phyloP scores from a whole-genome alignment of 2,329 filamentous ascomycete genomes.

The Fusarium pseudocircinatum region DNA sequence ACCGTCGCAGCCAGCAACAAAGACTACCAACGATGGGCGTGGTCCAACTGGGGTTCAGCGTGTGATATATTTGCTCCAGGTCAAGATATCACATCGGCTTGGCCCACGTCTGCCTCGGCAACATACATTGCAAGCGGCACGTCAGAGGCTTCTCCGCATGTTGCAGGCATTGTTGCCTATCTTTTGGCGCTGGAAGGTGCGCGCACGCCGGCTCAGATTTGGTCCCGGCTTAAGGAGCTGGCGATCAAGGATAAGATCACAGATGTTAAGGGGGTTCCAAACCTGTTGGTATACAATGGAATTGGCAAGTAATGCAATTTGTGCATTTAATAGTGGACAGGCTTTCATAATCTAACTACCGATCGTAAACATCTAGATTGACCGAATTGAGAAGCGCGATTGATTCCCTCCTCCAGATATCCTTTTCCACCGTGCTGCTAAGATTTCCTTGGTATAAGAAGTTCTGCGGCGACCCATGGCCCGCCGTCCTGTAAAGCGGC shows the following conservation, averaged over 20 bases:
- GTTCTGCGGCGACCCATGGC: not conserved
- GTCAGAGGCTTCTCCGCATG: constrained; percentile 31
- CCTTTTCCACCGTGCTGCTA: constrained; percentile 6
- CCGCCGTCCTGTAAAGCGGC: not conserved
- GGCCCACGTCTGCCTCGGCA: not conserved
- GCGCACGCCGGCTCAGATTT: not conserved
- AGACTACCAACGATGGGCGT: constrained; percentile 48
- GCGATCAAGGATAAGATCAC: constrained; percentile 20
- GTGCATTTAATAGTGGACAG: too few species aligned
- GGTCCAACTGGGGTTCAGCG: constrained; percentile 55
- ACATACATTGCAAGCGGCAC: constrained; percentile 17
- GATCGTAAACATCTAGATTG: constrained; percentile 11
- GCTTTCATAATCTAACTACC: not conserved
- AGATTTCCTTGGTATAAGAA: constrained; percentile 18
- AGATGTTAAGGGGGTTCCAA: constrained; percentile 11
- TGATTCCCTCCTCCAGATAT: not conserved
- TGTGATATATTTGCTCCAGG: constrained; percentile 22
- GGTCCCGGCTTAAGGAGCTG: constrained; percentile 9
- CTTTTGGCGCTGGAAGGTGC: constrained; percentile 32
- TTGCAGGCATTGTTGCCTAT: constrained; percentile 36
- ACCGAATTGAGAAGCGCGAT: constrained; percentile 10
- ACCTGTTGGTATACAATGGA: constrained; percentile 31
- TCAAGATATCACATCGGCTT: constrained; percentile 42
- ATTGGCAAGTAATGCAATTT: not conserved
- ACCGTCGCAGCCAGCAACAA: constrained; percentile 44